Percentiles rank a stretch among this genome's conserved stretches.
These are phyloP conservation scores for Canna indica DNA, from an alignment of 176 grass and related monocot species.

Conservation along the genomic window DNA sequence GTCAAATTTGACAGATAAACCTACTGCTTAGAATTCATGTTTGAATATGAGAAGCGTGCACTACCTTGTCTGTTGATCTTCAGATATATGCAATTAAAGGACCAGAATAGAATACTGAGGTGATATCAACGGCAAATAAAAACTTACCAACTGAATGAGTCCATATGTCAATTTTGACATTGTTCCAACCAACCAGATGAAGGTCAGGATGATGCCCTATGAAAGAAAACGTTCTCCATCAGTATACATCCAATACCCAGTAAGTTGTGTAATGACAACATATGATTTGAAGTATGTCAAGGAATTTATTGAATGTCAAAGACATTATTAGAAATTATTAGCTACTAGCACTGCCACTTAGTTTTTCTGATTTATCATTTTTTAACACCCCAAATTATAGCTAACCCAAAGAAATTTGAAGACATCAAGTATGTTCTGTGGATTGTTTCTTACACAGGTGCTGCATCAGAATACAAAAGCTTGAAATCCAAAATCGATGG, in stretches of 20 bases:
- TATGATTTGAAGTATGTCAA: background rate
- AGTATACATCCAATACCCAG: background rate
- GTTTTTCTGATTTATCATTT: too few relatives aligned
- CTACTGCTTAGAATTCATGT: too few relatives aligned
- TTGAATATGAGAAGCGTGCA: too few relatives aligned
- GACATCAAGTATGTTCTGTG: too few relatives aligned
- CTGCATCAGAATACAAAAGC: background rate
- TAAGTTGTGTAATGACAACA: background rate
- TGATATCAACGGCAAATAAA: background rate
- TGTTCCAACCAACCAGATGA: conserved; percentile 93
- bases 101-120: background rate
- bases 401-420: too few relatives aligned
- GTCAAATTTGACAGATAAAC: too few relatives aligned
- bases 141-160: conserved; percentile 80
- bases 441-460: background rate
- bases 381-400: too few relatives aligned
- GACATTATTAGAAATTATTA: background rate
- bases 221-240: conserved; percentile 1
- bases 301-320: background rate
- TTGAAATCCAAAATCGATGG: background rate
- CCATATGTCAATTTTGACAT: conserved; percentile 89
- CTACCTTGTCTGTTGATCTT: background rate
- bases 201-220: conserved; percentile 97
- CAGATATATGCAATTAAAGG: background rate
- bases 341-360: too few relatives aligned